Conservation (phyloP, 2,329 filamentous ascomycete species). For the Ascochyta lentis region DNA sequence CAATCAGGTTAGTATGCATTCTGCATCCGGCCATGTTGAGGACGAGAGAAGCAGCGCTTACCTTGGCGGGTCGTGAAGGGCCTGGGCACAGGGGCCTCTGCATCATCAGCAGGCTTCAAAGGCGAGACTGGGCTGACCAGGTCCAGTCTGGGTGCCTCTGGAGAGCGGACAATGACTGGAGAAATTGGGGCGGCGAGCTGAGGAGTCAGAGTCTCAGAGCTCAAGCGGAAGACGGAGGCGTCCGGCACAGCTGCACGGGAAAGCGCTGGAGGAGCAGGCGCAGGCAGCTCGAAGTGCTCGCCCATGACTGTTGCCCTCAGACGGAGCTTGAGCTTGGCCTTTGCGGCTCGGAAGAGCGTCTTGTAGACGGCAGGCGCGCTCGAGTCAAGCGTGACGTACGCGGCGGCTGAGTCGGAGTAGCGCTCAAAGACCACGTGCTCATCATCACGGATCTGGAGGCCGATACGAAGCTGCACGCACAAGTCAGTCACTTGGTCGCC, state of each 20-base stretch:
- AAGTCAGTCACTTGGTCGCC: slow-evolving; percentile 26
- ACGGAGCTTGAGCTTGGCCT: slow-evolving; percentile 97
- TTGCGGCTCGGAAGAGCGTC: slow-evolving; percentile 94
- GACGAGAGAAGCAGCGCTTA: slow-evolving; percentile 26
- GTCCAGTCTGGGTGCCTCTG: slow-evolving; percentile 25
- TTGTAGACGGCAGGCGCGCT: slow-evolving; percentile 87
- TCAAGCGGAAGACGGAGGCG: slow-evolving; percentile 35
- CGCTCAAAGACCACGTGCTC: slow-evolving; percentile 78
- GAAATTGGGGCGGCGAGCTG: slow-evolving; percentile 28
- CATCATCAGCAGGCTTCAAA: slow-evolving; percentile 29
- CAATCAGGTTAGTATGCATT: slow-evolving; percentile 17
- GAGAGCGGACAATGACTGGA: slow-evolving; percentile 41
- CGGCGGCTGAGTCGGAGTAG: slow-evolving; percentile 89
- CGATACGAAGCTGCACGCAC: slow-evolving; percentile 61
- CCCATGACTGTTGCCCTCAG: slow-evolving; percentile 72
- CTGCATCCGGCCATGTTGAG: not conserved
- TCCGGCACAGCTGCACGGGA: slow-evolving; percentile 15
- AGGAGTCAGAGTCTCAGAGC: slow-evolving; percentile 36
- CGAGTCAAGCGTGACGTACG: slow-evolving; percentile 80
- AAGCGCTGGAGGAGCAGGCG: slow-evolving; percentile 22
- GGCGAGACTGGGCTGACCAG: slow-evolving; percentile 34
- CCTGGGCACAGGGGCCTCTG: slow-evolving; percentile 51
- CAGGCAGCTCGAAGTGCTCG: slow-evolving; percentile 52
- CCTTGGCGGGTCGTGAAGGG: slow-evolving; percentile 47
- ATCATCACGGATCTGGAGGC: slow-evolving; percentile 69